Conservation (phyloP, 345 rosid species). For the Punica granatum region DNA sequence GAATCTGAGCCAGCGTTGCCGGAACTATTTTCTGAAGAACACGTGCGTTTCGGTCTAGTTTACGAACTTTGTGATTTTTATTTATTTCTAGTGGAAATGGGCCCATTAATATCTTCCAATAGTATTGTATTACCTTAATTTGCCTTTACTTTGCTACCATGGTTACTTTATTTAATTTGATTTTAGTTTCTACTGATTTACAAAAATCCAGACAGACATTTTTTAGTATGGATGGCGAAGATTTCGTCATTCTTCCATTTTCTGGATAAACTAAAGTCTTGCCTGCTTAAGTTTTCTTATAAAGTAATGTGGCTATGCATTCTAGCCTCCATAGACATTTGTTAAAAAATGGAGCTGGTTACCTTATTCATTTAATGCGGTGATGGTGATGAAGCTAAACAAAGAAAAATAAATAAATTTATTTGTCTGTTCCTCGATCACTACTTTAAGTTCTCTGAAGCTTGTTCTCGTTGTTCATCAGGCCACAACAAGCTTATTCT, state of each 20-base stretch:
- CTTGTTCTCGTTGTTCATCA: background rate
- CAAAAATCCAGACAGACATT: background rate
- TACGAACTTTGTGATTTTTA: background rate
- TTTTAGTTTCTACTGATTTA: background rate
- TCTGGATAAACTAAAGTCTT: too few relatives aligned
- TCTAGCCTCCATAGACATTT: background rate
- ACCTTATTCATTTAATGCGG: background rate
- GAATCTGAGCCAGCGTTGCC: conserved; percentile 26
- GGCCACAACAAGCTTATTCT: background rate
- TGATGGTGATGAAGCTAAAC: background rate
- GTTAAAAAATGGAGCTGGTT: background rate
- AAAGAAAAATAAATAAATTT: background rate
- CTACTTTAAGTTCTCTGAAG: background rate
- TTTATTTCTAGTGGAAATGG: background rate
- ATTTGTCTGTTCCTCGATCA: background rate
- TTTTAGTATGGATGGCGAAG: background rate
- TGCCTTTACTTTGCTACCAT: background rate
- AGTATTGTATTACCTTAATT: background rate
- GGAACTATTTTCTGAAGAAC: conserved; percentile 27
- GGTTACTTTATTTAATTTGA: background rate
- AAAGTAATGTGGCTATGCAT: background rate
- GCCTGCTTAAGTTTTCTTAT: too few relatives aligned
- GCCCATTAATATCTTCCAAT: background rate
- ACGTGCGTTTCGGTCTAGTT: background rate
- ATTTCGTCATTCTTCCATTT: background rate